Evolutionary conservation across 1,284 basidiomycete species (phyloP).

Genomic region (Cutaneotrichosporon daszewskae): DNA sequence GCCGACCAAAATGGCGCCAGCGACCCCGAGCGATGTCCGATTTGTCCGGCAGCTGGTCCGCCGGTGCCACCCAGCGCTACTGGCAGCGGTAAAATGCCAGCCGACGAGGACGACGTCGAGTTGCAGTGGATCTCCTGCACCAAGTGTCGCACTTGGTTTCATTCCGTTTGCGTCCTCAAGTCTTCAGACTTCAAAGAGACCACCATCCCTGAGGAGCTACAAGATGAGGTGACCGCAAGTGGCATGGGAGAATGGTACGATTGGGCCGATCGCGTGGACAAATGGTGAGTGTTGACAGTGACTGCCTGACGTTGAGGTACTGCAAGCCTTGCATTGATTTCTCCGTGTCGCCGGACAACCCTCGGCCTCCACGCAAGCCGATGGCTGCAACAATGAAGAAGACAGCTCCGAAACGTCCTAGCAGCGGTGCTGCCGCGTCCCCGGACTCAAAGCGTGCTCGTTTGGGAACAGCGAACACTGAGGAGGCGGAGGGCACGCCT

Average conservation of each 20-base stretch:
- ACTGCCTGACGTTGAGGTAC: slow-evolving; percentile 22
- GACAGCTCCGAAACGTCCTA: slow-evolving; percentile 5
- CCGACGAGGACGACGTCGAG: slow-evolving; percentile 12
- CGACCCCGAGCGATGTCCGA: slow-evolving; percentile 21
- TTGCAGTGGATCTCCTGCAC: slow-evolving; percentile 44
- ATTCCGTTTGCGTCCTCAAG: slow-evolving; percentile 35
- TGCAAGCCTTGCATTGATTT: slow-evolving; percentile 28
- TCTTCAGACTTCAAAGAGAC: slow-evolving; percentile 8
- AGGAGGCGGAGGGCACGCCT: neutral
- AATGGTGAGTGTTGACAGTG: slow-evolving; percentile 28
- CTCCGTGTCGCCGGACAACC: slow-evolving; percentile 23
- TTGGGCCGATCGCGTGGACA: slow-evolving; percentile 37
- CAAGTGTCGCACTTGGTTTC: slow-evolving; percentile 42
- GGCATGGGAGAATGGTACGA: slow-evolving; percentile 30
- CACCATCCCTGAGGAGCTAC: slow-evolving; percentile 26
- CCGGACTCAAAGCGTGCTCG: slow-evolving; percentile 2
- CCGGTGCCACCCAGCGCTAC: slow-evolving; percentile 7
- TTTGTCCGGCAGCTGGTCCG: slow-evolving; percentile 19
- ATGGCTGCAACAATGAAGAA: slow-evolving; percentile 29
- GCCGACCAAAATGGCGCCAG: slow-evolving; percentile 1
- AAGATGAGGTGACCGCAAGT: slow-evolving; percentile 19
- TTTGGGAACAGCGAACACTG: neutral
- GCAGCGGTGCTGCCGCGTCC: neutral
- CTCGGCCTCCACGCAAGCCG: slow-evolving; percentile 26
- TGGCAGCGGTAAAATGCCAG: neutral